These are phyloP conservation scores for Cladosporium sp. DNA, from an alignment of 2,329 filamentous ascomycete genomes.

Conservation along the genomic window DNA sequence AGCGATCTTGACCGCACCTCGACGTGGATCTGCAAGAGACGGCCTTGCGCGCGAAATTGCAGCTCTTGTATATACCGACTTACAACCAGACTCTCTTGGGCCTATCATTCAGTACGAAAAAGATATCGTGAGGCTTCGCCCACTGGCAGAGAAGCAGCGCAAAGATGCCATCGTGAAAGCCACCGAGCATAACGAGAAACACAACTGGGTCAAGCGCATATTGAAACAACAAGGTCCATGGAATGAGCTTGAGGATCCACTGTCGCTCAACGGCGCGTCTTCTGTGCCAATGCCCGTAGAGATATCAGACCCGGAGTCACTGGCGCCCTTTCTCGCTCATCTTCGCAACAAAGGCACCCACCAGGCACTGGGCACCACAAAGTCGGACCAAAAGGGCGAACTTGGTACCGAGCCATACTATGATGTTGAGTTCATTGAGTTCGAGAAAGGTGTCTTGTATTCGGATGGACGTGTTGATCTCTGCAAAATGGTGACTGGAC, in stretches of 20 bases:
- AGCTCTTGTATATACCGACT: conserved; percentile 22
- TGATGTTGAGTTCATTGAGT: conserved; percentile 32
- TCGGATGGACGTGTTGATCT: conserved; percentile 52
- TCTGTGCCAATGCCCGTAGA: conserved; percentile 36
- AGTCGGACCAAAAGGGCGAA: conserved; percentile 18
- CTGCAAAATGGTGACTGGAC: conserved; percentile 54
- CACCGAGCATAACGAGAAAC: conserved; percentile 19
- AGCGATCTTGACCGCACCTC: conserved; percentile 23
- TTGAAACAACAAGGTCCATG: conserved; percentile 31
- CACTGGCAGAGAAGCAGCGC: conserved; percentile 21
- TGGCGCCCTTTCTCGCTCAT: conserved; percentile 36
- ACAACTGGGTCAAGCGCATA: conserved; percentile 23
- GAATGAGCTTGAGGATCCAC: conserved; percentile 29
- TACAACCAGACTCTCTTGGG: conserved; percentile 18
- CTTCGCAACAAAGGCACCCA: conserved; percentile 27
- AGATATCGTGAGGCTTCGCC: conserved; percentile 24
- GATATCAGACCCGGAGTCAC: conserved; percentile 29
- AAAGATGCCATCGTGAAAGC: conserved; percentile 19
- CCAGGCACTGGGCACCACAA: conserved; percentile 1
- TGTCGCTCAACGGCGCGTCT: conserved; percentile 29
- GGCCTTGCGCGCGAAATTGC: conserved; percentile 23
- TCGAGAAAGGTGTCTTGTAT: conserved; percentile 44
- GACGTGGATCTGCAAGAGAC: conserved; percentile 22
- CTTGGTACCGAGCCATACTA: conserved; percentile 33
- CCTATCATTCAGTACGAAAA: conserved; percentile 30